Evolutionary conservation across 2,329 filamentous ascomycete genomes (phyloP).

Genomic region (Epichloe hybrida): DNA sequence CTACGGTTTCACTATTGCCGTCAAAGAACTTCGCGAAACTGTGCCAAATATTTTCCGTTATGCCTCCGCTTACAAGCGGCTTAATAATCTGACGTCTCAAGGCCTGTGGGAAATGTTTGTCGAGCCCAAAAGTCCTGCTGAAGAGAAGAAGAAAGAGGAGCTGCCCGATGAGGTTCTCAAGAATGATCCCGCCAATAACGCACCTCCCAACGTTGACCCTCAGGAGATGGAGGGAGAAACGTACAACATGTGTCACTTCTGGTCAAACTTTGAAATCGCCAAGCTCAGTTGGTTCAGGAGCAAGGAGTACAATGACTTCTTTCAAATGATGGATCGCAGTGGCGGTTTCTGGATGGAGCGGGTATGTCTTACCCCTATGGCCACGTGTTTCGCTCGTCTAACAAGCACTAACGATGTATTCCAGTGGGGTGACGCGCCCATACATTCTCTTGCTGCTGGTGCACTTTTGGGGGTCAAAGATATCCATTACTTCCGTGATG

Average conservation of each 20-base stretch:
- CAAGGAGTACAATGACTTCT: conserved; percentile 95
- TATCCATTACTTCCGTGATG: conserved; percentile 98
- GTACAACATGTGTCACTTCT: conserved; percentile 99
- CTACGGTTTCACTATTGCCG: conserved; percentile 96
- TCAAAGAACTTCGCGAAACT: conserved; percentile 94
- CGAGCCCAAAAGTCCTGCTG: conserved; percentile 55
- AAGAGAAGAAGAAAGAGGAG: conserved; percentile 49
- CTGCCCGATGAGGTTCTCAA: conserved; percentile 72
- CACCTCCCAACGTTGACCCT: conserved; percentile 68
- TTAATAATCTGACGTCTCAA: conserved; percentile 79
- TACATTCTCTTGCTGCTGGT: conserved; percentile 92
- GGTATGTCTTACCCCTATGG: conserved; percentile 34
- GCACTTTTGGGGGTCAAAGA: conserved; percentile 68
- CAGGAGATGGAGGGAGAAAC: conserved; percentile 94
- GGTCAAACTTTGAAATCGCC: conserved; percentile 99
- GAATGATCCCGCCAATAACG: conserved; percentile 56
- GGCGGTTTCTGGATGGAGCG: conserved; percentile 99
- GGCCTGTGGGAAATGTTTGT: conserved; percentile 99
- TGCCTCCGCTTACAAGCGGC: conserved; percentile 91
- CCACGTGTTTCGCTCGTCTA: background rate
- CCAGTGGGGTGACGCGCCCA: conserved; percentile 96
- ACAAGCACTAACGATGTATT: conserved; percentile 12
- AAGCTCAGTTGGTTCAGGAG: conserved; percentile 90
- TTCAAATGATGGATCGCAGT: conserved; percentile 96
- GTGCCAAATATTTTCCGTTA: conserved; percentile 98